phyloP scores from a whole-genome alignment of 306 rosid species.

The Gillenia trifoliata region DNA sequence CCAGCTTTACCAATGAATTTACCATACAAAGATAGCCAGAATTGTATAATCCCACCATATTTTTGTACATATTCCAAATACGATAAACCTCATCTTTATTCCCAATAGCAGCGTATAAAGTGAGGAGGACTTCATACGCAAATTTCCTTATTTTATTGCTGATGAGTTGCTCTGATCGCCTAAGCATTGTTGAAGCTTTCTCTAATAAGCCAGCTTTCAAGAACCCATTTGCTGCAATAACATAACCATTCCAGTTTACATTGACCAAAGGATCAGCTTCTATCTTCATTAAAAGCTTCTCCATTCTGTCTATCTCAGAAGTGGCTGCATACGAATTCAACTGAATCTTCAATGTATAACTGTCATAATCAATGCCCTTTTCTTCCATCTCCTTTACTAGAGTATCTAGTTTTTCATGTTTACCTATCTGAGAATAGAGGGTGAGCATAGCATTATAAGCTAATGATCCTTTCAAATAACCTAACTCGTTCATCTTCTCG shows the following conservation, averaged over 20 bases:
- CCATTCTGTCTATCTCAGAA: neutral
- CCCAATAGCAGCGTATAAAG: constrained; percentile 40
- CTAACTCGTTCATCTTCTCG: constrained; percentile 40
- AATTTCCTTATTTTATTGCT: constrained; percentile 11
- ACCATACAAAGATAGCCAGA: constrained; percentile 46
- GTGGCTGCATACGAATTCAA: neutral
- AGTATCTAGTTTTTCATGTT: constrained; percentile 43
- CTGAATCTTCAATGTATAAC: constrained; percentile 33
- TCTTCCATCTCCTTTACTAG: constrained; percentile 20
- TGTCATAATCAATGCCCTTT: constrained; percentile 10
- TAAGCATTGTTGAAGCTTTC: constrained; percentile 32
- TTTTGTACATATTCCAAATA: constrained; percentile 46
- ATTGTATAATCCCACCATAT: neutral
- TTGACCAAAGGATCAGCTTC: constrained; percentile 5
- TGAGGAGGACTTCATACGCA: constrained; percentile 47
- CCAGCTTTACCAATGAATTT: constrained; percentile 56
- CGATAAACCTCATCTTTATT: constrained; percentile 58
- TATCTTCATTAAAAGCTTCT: constrained; percentile 4
- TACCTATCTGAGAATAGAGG: constrained; percentile 49
- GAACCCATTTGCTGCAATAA: constrained; percentile 50
- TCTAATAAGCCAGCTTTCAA: constrained; percentile 42
- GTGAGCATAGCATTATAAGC: constrained; percentile 50
- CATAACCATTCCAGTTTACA: constrained; percentile 43
- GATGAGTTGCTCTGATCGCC: constrained; percentile 40
- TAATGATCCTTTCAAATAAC: constrained; percentile 15